A percentile compares a stretch with the other conserved stretches of the same genome.
Conservation (phyloP, 2,329 filamentous ascomycete genomes). For the Penicillium frequentans region DNA sequence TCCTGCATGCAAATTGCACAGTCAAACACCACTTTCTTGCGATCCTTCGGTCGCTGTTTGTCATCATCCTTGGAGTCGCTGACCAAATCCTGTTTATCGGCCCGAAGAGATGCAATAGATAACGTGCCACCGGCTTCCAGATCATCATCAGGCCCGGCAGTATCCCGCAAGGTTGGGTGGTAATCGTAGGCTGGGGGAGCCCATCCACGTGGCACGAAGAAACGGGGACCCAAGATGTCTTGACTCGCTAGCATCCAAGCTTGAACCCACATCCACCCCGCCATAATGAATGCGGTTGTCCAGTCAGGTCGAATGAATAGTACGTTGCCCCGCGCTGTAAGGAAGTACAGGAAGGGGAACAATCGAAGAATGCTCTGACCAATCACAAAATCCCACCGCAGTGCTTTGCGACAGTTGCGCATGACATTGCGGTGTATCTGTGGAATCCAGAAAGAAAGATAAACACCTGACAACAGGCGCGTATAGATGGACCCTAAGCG, state of each 20-base stretch:
- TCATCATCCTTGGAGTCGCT: conserved; percentile 42
- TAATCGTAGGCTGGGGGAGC: conserved; percentile 78
- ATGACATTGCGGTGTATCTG: conserved; percentile 89
- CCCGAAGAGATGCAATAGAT: conserved; percentile 70
- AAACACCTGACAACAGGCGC: conserved; percentile 66
- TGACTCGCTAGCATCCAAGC: conserved; percentile 76
- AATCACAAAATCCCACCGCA: conserved; percentile 87
- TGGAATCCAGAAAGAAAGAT: conserved; percentile 88
- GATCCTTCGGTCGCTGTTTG: conserved; percentile 43
- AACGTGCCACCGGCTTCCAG: conserved; percentile 72
- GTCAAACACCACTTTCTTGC: conserved; percentile 68
- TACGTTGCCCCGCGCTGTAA: conserved; percentile 74
- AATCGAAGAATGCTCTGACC: conserved; percentile 79
- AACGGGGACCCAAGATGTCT: conserved; percentile 83
- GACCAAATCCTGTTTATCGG: conserved; percentile 41
- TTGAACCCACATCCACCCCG: conserved; percentile 85
- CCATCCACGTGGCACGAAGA: conserved; percentile 72
- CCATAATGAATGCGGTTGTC: conserved; percentile 63
- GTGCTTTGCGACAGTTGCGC: conserved; percentile 85
- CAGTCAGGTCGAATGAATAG: conserved; percentile 72
- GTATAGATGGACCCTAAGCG: conserved; percentile 55
- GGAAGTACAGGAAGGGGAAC: conserved; percentile 82
- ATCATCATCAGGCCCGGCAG: conserved; percentile 62
- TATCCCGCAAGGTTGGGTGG: conserved; percentile 74
- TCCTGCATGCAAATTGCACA: conserved; percentile 94